A percentile compares a stretch with the other conserved stretches of the same genome.
Evolutionary conservation across 1,284 basidiomycete species (phyloP).

Genomic region (Moesziomyces globuligerus): DNA sequence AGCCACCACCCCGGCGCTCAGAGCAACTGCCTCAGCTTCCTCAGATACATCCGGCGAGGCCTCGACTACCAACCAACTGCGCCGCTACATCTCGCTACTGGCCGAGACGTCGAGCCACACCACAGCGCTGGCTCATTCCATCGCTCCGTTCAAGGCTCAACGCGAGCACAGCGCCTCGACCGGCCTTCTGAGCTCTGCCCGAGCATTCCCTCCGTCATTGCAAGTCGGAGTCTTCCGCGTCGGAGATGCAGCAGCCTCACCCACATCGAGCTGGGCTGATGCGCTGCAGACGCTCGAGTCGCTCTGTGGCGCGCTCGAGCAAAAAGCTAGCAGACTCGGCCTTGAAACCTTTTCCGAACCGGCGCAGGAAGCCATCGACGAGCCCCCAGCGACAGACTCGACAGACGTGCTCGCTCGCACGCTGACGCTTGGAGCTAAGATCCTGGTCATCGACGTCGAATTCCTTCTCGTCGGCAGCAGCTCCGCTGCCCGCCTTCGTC

Average conservation of each 20-base stretch:
- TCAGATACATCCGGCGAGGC: constrained; percentile 3
- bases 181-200: neutral
- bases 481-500: neutral
- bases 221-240: constrained; percentile 16
- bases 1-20: constrained; percentile 26
- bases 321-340: constrained; percentile 23
- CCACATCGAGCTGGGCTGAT: neutral
- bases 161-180: neutral
- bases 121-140: constrained; percentile 36
- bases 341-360: constrained; percentile 46
- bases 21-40: constrained; percentile 5
- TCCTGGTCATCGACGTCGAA: constrained; percentile 50
- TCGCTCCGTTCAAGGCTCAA: constrained; percentile 32
- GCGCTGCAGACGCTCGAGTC: constrained; percentile 24
- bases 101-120: constrained; percentile 44
- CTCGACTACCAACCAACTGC: constrained; percentile 23
- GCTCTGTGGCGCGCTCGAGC: constrained; percentile 34
- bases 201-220: constrained; percentile 12
- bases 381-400: neutral
- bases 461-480: constrained; percentile 9
- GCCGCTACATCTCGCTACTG: constrained; percentile 40
- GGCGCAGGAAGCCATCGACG: constrained; percentile 11
- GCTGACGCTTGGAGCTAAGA: constrained; percentile 44
- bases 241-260: neutral
- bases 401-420: constrained; percentile 18